Evolutionary conservation across 495 filamentous ascomycete genomes (phyloP), one percentile per base, ranked within the genome.

Genomic region (Pseudoneurospora amorphoporcata): DNA sequence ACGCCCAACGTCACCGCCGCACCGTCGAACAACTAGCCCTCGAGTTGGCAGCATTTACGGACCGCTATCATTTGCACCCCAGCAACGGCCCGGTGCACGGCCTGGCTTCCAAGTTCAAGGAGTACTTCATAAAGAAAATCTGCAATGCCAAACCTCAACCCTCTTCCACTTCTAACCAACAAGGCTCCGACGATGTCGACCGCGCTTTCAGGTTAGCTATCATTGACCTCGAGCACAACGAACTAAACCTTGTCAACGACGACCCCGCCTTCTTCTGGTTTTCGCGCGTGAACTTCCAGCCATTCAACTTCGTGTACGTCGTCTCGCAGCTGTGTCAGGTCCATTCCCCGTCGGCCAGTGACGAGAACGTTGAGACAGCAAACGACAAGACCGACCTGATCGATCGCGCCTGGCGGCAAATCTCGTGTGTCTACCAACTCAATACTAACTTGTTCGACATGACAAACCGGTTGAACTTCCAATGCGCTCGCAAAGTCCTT

Each of bases 31-130:
- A 79, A 17, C 72, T 89, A 8, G 84, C 83, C 32, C 74, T 75
- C 61, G 75, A 79, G 16, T 80, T 88, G 39, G 39, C 83, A 53
- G 76, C 83, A 0, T 86, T 87, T 38, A 87, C 88, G 38, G 75
- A 88, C 12, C 53, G 53, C 17, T 82, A 79, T 1, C 86, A 87
- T 65, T 89, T 88, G 74, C 90, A 92, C 75, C 80, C 82, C 8
- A 84, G 84, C 0, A 88, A 91, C 37, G 84, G 84, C 4, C 87
- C 87, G 2, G 80, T 92, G 10, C 91, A 92, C 76, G 80, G 86
- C 68, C 80, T 90, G 43, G 83, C 85, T 1, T 79, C 81, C 4
- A 78, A 83, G 16, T 83, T 88, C 75, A 83, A 83, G 17, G 78
- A 77, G 6, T 79, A 82, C 47, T 78, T 87, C 72, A 74, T 84